Percentiles rank a stretch among this genome's conserved stretches.
Conservation (phyloP, 2,329 filamentous ascomycete species). For the Leptoxyphium fumago region DNA sequence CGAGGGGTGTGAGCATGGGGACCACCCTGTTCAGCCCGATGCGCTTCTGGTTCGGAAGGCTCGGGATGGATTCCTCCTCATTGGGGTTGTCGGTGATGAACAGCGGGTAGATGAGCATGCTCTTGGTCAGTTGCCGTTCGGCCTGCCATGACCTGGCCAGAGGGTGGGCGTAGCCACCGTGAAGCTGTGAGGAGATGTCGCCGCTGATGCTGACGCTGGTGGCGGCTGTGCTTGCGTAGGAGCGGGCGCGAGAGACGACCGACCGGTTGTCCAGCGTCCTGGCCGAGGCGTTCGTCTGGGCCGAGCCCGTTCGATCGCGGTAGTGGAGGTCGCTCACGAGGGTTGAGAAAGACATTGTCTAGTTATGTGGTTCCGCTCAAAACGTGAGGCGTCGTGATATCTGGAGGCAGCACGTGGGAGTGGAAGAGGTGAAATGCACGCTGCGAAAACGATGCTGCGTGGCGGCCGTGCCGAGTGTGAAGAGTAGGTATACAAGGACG, state of each 20-base stretch:
- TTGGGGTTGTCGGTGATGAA: slow-evolving; percentile 92
- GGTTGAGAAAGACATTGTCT: slow-evolving; percentile 36
- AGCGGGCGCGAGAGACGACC: slow-evolving; percentile 31
- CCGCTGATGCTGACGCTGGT: slow-evolving; percentile 38
- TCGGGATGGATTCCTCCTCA: slow-evolving; percentile 80
- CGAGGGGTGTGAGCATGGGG: slow-evolving; percentile 69
- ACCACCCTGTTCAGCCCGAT: slow-evolving; percentile 76
- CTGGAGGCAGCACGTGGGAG: too few species aligned
- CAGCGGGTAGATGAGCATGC: slow-evolving; percentile 95
- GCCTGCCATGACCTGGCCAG: slow-evolving; percentile 38
- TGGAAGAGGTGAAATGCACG: too few species aligned
- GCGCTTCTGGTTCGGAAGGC: slow-evolving; percentile 78
- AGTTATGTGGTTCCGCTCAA: too few species aligned
- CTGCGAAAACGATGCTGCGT: too few species aligned
- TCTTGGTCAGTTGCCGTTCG: slow-evolving; percentile 42
- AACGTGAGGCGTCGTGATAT: too few species aligned
- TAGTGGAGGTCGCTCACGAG: slow-evolving; percentile 38
- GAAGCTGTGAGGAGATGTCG: slow-evolving; percentile 37
- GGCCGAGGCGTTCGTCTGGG: slow-evolving; percentile 27
- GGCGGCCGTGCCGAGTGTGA: too few species aligned
- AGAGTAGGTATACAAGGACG: too few species aligned
- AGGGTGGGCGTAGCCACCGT: slow-evolving; percentile 38
- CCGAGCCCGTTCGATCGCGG: slow-evolving; percentile 28
- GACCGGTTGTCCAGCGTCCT: slow-evolving; percentile 30
- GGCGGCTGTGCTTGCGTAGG: slow-evolving; percentile 37